A percentile compares a stretch with the other conserved stretches of the same genome.
Conservation (phyloP, 805 yeast species). For the Candida nemodendra region DNA sequence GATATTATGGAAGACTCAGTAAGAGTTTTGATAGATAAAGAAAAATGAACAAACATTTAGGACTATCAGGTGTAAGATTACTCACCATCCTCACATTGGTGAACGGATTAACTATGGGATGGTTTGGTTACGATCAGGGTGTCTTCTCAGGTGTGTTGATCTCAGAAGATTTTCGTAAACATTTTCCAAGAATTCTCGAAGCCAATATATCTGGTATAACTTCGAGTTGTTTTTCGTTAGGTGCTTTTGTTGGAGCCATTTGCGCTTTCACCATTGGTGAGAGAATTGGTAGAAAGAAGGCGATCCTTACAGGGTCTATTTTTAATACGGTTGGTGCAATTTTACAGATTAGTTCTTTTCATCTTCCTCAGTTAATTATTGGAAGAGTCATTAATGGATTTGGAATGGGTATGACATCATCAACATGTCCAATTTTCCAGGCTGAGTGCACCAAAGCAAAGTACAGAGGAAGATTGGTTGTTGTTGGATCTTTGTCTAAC, state of each 20-base stretch:
- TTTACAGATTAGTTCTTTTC: slow-evolving; percentile 34
- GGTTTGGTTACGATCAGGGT: slow-evolving; percentile 14
- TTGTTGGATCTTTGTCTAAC: slow-evolving; percentile 37
- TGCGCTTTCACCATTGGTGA: slow-evolving; percentile 31
- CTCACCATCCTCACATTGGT: slow-evolving; percentile 7
- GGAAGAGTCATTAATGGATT: slow-evolving; percentile 62
- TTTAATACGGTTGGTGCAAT: slow-evolving; percentile 33
- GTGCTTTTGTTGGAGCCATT: slow-evolving; percentile 37
- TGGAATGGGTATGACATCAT: slow-evolving; percentile 63
- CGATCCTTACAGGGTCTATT: slow-evolving; percentile 2
- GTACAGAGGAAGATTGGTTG: slow-evolving; percentile 47
- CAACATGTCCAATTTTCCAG: slow-evolving; percentile 63
- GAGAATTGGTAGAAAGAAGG: slow-evolving; percentile 6
- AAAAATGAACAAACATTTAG: slow-evolving; percentile 9
- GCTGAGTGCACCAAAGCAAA: slow-evolving; percentile 63
- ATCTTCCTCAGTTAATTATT: slow-evolving; percentile 42
- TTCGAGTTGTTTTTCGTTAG: too few species aligned
- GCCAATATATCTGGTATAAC: too few species aligned
- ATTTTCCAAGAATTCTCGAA: too few species aligned
- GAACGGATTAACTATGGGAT: slow-evolving; percentile 13
- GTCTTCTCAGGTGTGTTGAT: slow-evolving; percentile 12
- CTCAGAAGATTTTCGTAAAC: slow-evolving; percentile 13
- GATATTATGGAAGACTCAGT: not conserved
- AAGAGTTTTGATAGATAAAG: not conserved
- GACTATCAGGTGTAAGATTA: slow-evolving; percentile 9